Percentiles rank a stretch among this genome's conserved stretches.
Conservation (phyloP, 768 basidiomycete species). For the Russula lepida region DNA sequence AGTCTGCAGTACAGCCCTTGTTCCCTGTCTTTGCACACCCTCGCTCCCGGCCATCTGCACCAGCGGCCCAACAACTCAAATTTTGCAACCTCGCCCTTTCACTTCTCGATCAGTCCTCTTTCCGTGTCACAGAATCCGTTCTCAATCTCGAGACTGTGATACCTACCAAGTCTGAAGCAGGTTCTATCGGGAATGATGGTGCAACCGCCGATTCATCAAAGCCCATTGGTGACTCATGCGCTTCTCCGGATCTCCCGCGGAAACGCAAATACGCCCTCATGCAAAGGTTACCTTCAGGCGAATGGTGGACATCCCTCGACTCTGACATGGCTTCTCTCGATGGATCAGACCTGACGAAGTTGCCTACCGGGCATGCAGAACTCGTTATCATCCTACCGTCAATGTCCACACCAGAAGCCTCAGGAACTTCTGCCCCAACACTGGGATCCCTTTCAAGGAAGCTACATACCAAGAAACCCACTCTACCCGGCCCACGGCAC, state of each 20-base stretch:
- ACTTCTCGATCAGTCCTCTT: conserved; percentile 63
- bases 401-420: conserved; percentile 30
- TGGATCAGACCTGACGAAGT: conserved; percentile 37
- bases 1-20: conserved; percentile 61
- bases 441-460: conserved; percentile 49
- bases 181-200: conserved; percentile 15
- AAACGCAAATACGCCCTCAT: conserved; percentile 64
- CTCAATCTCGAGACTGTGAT: conserved; percentile 41
- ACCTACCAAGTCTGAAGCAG: conserved; percentile 21
- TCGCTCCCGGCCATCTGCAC: conserved; percentile 52
- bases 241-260: conserved; percentile 15
- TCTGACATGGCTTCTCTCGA: conserved; percentile 35
- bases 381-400: conserved; percentile 67
- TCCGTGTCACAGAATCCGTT: conserved; percentile 36
- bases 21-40: conserved; percentile 60
- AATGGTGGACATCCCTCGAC: conserved; percentile 71
- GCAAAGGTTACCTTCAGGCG: conserved; percentile 67
- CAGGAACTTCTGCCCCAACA: conserved; percentile 32
- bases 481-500: conserved; percentile 41
- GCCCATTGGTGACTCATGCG: conserved; percentile 27
- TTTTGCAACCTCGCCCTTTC: conserved; percentile 70
- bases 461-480: conserved; percentile 35
- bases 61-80: conserved; percentile 58
- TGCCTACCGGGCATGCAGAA: conserved; percentile 62
- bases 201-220: conserved; percentile 26